phyloP scores from a whole-genome alignment of 768 basidiomycete genomes.

The Chalciporus sphaerocephalus region DNA sequence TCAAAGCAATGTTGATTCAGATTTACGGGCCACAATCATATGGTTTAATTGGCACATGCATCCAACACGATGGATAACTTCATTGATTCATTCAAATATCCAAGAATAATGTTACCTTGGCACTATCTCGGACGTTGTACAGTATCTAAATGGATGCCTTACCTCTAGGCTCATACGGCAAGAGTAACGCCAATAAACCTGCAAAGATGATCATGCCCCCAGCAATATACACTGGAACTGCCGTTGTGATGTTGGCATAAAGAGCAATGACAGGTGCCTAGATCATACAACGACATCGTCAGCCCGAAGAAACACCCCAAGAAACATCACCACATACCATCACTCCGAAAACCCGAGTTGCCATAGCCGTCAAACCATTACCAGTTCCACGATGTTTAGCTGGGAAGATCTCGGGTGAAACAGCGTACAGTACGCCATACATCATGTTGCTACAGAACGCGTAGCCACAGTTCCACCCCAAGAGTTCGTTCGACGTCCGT shows the following conservation, averaged over 20 bases:
- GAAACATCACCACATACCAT: constrained; percentile 43
- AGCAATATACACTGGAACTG: constrained; percentile 69
- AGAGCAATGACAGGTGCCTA: constrained; percentile 72
- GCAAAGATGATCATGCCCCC: constrained; percentile 60
- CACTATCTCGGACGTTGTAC: background rate
- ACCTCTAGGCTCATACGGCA: constrained; percentile 76
- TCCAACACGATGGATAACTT: too few species aligned
- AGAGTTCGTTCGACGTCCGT: constrained; percentile 57
- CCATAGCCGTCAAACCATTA: constrained; percentile 58
- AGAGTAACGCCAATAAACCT: constrained; percentile 53
- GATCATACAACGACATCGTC: background rate
- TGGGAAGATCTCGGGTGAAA: constrained; percentile 68
- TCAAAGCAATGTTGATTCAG: too few species aligned
- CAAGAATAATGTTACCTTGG: background rate
- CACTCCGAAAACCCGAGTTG: constrained; percentile 62
- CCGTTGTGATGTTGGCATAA: constrained; percentile 58
- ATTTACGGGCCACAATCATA: too few species aligned
- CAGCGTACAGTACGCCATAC: constrained; percentile 71
- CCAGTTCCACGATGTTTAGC: constrained; percentile 73
- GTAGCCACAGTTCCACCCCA: constrained; percentile 81
- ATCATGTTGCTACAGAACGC: constrained; percentile 65
- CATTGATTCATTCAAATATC: background rate
- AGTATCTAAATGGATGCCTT: constrained; percentile 57
- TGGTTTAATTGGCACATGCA: too few species aligned
- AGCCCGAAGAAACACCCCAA: background rate